These are phyloP conservation scores for Galerina sulciceps DNA, from an alignment of 768 basidiomycete species.

Conservation along the genomic window DNA sequence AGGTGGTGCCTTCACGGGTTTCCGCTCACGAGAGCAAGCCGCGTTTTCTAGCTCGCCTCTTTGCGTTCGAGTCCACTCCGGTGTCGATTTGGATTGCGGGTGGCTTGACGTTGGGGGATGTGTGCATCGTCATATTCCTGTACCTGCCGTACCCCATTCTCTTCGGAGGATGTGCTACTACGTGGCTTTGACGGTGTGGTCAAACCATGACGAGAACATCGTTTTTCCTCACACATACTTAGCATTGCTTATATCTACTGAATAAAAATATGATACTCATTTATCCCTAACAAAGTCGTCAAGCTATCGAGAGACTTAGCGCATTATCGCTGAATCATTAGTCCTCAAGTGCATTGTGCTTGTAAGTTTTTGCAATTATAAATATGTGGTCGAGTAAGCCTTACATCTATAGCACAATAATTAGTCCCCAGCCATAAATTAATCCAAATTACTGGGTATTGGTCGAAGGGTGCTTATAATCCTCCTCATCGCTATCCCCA, in stretches of 20 bases:
- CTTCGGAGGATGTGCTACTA: conserved; percentile 57
- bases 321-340: no score
- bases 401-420: conserved; percentile 12
- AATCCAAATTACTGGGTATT: conserved; percentile 7
- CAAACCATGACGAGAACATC: conserved; percentile 82
- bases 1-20: conserved; percentile 47
- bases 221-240: background rate
- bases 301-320: no score
- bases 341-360: no score
- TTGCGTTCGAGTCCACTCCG: conserved; percentile 49
- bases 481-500: conserved; percentile 59
- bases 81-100: conserved; percentile 58
- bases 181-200: conserved; percentile 83
- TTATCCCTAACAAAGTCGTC: no score
- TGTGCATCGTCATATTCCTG: conserved; percentile 81
- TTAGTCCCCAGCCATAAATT: background rate
- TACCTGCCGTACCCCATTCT: conserved; percentile 64
- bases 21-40: conserved; percentile 48
- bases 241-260: background rate
- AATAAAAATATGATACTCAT: background rate
- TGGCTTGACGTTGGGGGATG: conserved; percentile 43
- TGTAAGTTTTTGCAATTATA: background rate
- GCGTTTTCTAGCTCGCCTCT: conserved; percentile 37
- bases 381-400: conserved; percentile 9
- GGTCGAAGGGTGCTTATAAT: conserved; percentile 27